Evolutionary conservation across 768 basidiomycete species (phyloP).

Genomic region (Suillus sp.): DNA sequence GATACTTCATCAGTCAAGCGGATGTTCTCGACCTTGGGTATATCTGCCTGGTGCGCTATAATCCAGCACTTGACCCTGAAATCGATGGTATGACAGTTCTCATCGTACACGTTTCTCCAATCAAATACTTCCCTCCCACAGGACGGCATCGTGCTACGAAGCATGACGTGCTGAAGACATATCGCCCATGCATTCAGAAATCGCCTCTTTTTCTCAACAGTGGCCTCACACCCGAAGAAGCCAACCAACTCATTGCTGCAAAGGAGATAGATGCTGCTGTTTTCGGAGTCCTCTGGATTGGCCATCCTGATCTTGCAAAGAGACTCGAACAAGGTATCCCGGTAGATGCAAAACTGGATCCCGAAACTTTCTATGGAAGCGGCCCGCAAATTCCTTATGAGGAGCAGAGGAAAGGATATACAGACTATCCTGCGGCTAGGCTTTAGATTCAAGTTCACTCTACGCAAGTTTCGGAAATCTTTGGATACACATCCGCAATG

Average conservation of each 20-base stretch:
- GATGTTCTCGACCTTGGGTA: conserved; percentile 39
- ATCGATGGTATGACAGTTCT: conserved; percentile 24
- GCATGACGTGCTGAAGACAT: conserved; percentile 44
- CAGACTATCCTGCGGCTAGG: conserved; percentile 38
- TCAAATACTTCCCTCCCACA: conserved; percentile 1
- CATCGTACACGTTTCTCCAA: neutral
- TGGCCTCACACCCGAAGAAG: conserved; percentile 25
- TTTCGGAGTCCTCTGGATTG: conserved; percentile 28
- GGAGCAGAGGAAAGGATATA: conserved; percentile 34
- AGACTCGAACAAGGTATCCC: conserved; percentile 18
- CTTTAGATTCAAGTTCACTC: neutral
- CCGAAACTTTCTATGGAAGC: conserved; percentile 27
- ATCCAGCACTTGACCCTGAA: conserved; percentile 19
- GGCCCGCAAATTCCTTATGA: conserved; percentile 23
- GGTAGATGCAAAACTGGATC: conserved; percentile 24
- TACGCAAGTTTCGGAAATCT: neutral
- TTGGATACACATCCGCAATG: neutral
- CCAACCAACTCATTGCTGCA: conserved; percentile 15
- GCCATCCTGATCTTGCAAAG: conserved; percentile 44
- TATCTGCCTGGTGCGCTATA: conserved; percentile 27
- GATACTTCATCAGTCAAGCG: conserved; percentile 43
- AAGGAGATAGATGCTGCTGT: conserved; percentile 22
- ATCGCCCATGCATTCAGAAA: conserved; percentile 38
- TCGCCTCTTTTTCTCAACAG: conserved; percentile 42
- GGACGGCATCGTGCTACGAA: conserved; percentile 38